Evolutionary conservation across 2,329 filamentous ascomycete species (phyloP), one percentile per base, ranked within the genome.

Genomic region (Penicillium glabrum): DNA sequence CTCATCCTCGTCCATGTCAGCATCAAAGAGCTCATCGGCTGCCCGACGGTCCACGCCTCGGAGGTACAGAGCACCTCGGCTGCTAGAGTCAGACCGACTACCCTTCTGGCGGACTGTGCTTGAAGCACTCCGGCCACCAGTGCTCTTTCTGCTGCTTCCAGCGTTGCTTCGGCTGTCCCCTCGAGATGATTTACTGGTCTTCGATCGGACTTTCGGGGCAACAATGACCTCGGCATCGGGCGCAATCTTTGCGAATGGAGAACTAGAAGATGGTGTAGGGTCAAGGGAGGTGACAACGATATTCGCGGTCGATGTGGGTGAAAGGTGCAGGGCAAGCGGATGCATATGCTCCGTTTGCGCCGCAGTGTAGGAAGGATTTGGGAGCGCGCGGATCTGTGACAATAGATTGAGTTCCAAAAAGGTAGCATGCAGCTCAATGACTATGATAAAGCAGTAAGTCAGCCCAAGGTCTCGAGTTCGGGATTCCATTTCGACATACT

Each of bases 171-270:
- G 83, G 69, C 84, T 91, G 64, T 96, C 91, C 37, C 86, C 85
- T n/a, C 80, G 84, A 29, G 78, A 76, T 57, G 77, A 82, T 54
- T 87, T 84, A 3, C 86, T 80, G 33, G 82, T 78, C 72, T 90
- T 92, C 43, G 89, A 82, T 54, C 93, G 85, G 26, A 88, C 89
- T 77, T 99, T 99, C 1, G 95, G 95, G 3, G 95, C 95, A 58
- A 99, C 95, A 62, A 98, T 96, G 49, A 99, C 93, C 75, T 99
- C 95, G 23, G 93, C 93, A 71, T 98, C 92, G 0, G 93, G 90
- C 0, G 91, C 89, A 50, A 99, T 90, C 75, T 97, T 98, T 26
- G 90, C 91, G 71, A 99, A 99, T 0, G 90, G 83, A 1, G 86
- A 83, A 48, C 87, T 84, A 2, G 85, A 79, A 1, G 89, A 75